Evolutionary conservation across 1,284 basidiomycete species (phyloP), one percentile per base, ranked within the genome.

Genomic region (Irpex rosettiformis): DNA sequence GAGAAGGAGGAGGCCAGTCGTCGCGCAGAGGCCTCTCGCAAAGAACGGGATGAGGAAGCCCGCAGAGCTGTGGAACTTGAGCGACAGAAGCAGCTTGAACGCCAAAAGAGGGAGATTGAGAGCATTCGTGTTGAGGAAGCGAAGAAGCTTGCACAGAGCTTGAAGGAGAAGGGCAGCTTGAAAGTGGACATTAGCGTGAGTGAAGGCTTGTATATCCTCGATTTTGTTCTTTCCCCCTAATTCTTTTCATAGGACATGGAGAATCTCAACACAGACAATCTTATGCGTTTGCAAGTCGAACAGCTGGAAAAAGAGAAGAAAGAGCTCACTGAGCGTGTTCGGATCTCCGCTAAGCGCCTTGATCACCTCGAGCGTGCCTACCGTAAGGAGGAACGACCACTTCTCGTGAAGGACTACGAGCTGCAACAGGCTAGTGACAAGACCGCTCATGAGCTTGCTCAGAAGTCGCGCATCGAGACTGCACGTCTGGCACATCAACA

Each of bases 291-390:
- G 66, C 94, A 98, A 73, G 94, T 98, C 55, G 88, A 93, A 66
- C 94, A 97, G 70, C 81, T 97, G 58, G 96, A 98, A 77, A 98
- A 97, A 77, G 96, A 98, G 78, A 97, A 97, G 83, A 89, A 88
- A 67, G 92, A 96, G 66, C 80, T 94, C 64, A 84, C 83, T 63
- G 92, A 96, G 68, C 86, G 89, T 25, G 81, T 98, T 61, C 89
- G 94, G 37, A 85, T 96, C 64, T 83, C 92, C 56, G 75, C 88
- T 58, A 98, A 98, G 77, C 91, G 94, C 29, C 87, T 98, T 68
- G 96, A 99, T 70, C 96, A 99, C 75, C 74, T 93, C 70, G 96
- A 99, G 77, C 93, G 97, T 63, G 96, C 96, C 0, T 94, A 91
- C 78, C 90, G 96, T 65, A 94, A 94, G 75, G 95, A 96, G 62